Evolutionary conservation across 805 yeast species (phyloP), one percentile per base, ranked within the genome.

Genomic region (Kockiozyma suomiensis): DNA sequence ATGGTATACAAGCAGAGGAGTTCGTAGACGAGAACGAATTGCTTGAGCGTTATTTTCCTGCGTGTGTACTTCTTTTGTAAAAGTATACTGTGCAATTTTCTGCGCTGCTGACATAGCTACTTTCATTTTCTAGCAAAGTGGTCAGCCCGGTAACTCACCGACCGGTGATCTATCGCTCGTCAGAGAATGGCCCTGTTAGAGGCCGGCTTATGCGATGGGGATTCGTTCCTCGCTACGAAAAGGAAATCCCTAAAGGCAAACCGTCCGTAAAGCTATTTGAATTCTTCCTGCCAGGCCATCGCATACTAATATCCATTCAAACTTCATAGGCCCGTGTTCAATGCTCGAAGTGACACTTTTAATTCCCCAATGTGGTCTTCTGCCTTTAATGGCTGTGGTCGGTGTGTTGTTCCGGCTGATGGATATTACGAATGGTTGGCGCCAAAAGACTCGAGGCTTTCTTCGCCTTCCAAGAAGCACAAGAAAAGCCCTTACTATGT

Each of bases 371-470:
- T 86, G 42, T 91, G 96, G 96, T 76, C 76, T 5, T 62, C 76
- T 1, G 76, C 82, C 4, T 74, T 79, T 38, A 73, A 78, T 25
- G 73, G 73, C 7, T 54, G 65, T 8, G 75, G 76, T 4, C 75
- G 97, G 40, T 91, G 97, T 70, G 85, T 86, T 0, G 82, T 90
- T 0, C 93, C 96, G 0, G 80, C 88, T 41, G 81, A 82, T 68
- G 97, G 97, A 0, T 92, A 92, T 72, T 92, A 82, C 69, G 97
- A 92, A 73, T 92, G 97, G 97, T 65, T 62, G 15, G 26, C 57
- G 2, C 46, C 40, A 8, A 25, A 23, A 4, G 30, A 23, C n/a
- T 66, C 68, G 25, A 64, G 68, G 17, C 62, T 70, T 1, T 58
- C 56, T 17, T 70, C 41, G 30, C 37, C 53, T 3, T 19, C 38